Percentiles rank a stretch among this genome's conserved stretches.
Evolutionary conservation across 768 basidiomycete species (phyloP).

Genomic region (Coprinopsis marcescibilis): DNA sequence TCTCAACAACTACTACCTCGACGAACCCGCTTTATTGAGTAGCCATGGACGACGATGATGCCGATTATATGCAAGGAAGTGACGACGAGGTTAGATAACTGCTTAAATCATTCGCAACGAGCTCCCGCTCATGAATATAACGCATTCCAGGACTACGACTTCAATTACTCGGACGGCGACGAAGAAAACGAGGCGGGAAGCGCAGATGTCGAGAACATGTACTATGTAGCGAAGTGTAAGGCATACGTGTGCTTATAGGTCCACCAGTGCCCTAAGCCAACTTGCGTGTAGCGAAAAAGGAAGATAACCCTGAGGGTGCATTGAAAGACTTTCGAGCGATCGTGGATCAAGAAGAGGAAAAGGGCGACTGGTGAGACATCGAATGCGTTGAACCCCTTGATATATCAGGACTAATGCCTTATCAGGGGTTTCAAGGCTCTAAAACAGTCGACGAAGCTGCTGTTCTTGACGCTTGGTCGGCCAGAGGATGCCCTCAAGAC

Average conservation of each 20-base stretch:
- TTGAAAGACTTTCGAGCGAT: conserved; percentile 85
- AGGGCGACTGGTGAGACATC: conserved; percentile 75
- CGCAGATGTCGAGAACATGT: conserved; percentile 95
- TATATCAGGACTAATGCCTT: neutral
- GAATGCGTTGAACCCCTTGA: conserved; percentile 16
- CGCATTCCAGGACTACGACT: conserved; percentile 77
- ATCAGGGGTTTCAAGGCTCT: conserved; percentile 97
- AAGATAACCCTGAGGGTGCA: conserved; percentile 89
- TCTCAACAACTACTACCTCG: neutral
- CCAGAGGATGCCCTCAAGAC: conserved; percentile 82
- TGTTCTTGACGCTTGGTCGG: conserved; percentile 73
- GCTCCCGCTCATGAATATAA: conserved; percentile 7
- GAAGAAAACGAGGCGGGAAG: conserved; percentile 76
- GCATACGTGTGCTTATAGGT: conserved; percentile 7
- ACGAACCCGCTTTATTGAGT: neutral
- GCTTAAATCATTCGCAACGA: conserved; percentile 3
- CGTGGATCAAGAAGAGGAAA: conserved; percentile 86
- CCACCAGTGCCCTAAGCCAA: conserved; percentile 1
- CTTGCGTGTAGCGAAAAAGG: conserved; percentile 71
- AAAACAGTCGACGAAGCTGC: conserved; percentile 94
- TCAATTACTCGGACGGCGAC: conserved; percentile 92
- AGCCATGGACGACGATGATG: conserved; percentile 88
- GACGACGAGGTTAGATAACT: conserved; percentile 66
- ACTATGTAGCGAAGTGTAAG: conserved; percentile 95
- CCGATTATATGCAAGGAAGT: conserved; percentile 88